A percentile compares a stretch with the other conserved stretches of the same genome.
Evolutionary conservation across 2,329 filamentous ascomycete genomes (phyloP).

Genomic region (Colletotrichum phormii): DNA sequence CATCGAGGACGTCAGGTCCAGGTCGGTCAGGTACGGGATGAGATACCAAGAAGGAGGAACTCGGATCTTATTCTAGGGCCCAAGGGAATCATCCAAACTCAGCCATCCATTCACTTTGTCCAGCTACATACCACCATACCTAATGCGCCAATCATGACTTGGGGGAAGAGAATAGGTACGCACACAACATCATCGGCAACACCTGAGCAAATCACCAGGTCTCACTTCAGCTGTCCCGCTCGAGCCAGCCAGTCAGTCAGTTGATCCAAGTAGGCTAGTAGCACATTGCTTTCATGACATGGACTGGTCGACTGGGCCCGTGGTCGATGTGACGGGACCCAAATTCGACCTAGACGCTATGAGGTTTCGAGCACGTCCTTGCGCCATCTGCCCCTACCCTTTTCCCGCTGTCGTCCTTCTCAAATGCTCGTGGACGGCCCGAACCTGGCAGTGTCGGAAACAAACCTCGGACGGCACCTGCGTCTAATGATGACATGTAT

Average conservation of each 20-base stretch:
- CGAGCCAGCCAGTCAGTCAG: neutral
- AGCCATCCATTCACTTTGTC: too few species aligned
- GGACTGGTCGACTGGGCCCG: neutral
- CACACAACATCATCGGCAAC: neutral
- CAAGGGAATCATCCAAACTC: too few species aligned
- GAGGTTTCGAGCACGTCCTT: neutral
- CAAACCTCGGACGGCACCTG: neutral
- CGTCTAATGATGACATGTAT: neutral
- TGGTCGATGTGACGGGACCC: neutral
- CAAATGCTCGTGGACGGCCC: neutral
- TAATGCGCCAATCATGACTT: too few species aligned
- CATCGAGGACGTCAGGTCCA: neutral
- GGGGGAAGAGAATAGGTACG: too few species aligned
- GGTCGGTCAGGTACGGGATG: neutral
- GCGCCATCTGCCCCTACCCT: neutral
- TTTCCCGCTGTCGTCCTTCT: neutral
- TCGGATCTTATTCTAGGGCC: neutral
- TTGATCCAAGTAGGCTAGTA: too few species aligned
- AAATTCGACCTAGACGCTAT: neutral
- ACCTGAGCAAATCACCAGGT: neutral
- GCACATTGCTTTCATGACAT: neutral
- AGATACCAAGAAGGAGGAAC: neutral
- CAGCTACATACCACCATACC: too few species aligned
- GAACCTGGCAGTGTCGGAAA: neutral
- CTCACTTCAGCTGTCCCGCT: neutral